These are phyloP conservation scores for Malus hybrid DNA, from an alignment of 331 rosid genomes.

Conservation along the genomic window DNA sequence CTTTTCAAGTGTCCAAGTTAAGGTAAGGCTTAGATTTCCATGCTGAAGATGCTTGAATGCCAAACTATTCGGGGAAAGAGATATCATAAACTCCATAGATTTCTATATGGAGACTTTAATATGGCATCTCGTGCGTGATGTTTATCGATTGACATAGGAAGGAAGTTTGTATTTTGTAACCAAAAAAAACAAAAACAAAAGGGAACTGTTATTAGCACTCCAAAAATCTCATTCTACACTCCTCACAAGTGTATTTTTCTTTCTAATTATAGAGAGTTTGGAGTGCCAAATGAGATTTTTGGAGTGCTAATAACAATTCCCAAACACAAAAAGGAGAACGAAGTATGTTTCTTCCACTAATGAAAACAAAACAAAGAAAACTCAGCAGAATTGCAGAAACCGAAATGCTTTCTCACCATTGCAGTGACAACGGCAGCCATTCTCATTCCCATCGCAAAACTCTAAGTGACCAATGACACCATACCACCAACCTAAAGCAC, in stretches of 20 bases:
- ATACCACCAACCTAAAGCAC: constrained; percentile 87
- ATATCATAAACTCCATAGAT: neutral
- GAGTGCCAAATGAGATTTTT: no score
- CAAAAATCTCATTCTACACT: no score
- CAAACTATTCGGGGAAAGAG: neutral
- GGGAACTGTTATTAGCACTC: no score
- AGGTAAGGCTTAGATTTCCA: neutral
- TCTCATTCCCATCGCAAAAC: constrained; percentile 38
- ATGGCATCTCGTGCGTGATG: neutral
- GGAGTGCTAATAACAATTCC: no score
- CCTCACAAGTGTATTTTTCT: no score
- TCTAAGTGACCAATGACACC: constrained; percentile 66
- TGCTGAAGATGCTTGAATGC: neutral
- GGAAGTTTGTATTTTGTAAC: neutral
- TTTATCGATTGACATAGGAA: neutral
- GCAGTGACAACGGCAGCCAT: constrained; percentile 44
- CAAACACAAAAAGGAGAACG: neutral
- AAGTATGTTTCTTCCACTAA: no score
- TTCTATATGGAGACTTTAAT: neutral
- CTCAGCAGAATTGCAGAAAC: neutral
- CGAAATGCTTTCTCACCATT: constrained; percentile 43
- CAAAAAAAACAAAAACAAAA: neutral
- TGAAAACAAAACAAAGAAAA: neutral
- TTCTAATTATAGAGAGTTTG: no score
- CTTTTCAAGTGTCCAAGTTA: no score